Evolutionary conservation across 2,329 filamentous ascomycete genomes (phyloP).

Genomic region (Fusarium nygamai): DNA sequence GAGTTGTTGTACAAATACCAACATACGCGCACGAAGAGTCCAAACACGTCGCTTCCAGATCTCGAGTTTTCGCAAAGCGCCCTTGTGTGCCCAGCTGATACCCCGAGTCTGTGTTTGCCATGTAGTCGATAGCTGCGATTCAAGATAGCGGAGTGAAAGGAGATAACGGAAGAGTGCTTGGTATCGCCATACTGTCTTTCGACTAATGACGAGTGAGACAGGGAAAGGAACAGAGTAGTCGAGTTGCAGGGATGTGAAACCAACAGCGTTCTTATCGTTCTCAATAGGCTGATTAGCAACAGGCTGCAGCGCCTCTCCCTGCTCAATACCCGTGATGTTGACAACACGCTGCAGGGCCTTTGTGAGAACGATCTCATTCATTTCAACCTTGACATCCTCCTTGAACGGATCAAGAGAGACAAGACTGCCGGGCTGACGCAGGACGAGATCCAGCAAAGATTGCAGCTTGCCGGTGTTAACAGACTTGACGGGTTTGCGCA

Average conservation of each 20-base stretch:
- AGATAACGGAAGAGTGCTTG: constrained; percentile 96
- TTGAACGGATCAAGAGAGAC: constrained; percentile 97
- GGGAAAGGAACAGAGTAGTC: constrained; percentile 97
- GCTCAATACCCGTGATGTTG: constrained; percentile 94
- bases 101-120: constrained; percentile 92
- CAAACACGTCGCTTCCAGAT: constrained; percentile 93
- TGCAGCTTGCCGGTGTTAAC: constrained; percentile 96
- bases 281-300: constrained; percentile 75
- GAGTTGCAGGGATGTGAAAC: constrained; percentile 91
- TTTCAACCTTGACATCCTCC: constrained; percentile 96
- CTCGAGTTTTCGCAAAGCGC: constrained; percentile 77
- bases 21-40: constrained; percentile 91
- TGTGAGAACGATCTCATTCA: constrained; percentile 93
- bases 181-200: constrained; percentile 96
- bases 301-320: constrained; percentile 83
- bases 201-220: constrained; percentile 91
- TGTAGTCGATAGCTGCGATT: constrained; percentile 83
- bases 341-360: constrained; percentile 96
- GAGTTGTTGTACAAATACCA: constrained; percentile 96
- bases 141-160: constrained; percentile 87
- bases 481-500: constrained; percentile 86
- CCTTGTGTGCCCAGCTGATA: constrained; percentile 83
- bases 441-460: constrained; percentile 91
- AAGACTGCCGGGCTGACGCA: constrained; percentile 95
- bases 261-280: constrained; percentile 85